Conservation (phyloP, 331 rosid genomes). For the Pyrus hybrid region DNA sequence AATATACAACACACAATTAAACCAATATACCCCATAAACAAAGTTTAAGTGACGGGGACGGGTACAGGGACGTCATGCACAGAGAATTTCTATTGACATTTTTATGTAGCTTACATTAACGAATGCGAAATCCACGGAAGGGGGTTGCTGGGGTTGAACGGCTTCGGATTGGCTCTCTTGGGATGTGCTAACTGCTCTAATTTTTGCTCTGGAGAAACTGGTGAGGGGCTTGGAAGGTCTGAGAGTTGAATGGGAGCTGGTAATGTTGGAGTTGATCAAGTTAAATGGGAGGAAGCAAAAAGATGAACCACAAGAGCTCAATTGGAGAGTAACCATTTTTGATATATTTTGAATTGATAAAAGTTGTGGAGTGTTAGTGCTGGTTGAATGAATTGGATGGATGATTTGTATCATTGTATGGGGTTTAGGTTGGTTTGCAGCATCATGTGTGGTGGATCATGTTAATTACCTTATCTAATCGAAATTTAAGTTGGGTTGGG, state of each 20-base stretch:
- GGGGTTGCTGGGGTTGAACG: conserved; percentile 40
- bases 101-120: conserved; percentile 45
- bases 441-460: conserved; percentile 27
- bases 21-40: background rate
- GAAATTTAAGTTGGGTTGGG: too few species aligned
- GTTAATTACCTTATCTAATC: conserved; percentile 38
- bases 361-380: too few species aligned
- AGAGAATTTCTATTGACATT: background rate
- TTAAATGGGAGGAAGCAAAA: conserved; percentile 28
- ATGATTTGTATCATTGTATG: background rate
- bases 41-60: background rate
- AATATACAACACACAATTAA: background rate
- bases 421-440: background rate
- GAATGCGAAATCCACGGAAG: conserved; percentile 58
- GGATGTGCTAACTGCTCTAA: conserved; percentile 55
- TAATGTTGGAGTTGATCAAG: conserved; percentile 27
- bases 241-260: conserved; percentile 25
- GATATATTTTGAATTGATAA: background rate
- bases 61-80: background rate
- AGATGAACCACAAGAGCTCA: conserved; percentile 29
- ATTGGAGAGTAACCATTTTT: conserved; percentile 30
- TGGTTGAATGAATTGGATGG: background rate
- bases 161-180: conserved; percentile 39
- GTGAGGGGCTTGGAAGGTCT: conserved; percentile 18
- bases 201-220: conserved; percentile 19